Percentiles rank a stretch among this genome's conserved stretches.
These are phyloP conservation scores for Ceratopteris richardii DNA, from an alignment of 75 land plant species.

Conservation along the genomic window DNA sequence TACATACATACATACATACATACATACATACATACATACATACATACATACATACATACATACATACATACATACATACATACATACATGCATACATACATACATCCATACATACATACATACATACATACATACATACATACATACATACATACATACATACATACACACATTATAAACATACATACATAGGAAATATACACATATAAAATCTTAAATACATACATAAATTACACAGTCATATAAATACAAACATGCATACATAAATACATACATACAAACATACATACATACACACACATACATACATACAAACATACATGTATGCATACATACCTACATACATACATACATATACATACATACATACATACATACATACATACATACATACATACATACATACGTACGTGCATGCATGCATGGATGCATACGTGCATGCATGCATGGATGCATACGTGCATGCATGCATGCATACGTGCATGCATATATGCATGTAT, in stretches of 20 bases:
- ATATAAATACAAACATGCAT: background rate
- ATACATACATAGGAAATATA: background rate
- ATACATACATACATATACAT: no score
- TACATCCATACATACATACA: no score
- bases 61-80: no score
- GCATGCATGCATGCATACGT: background rate
- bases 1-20: no score
- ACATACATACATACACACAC: background rate
- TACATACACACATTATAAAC: background rate
- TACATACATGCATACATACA: no score
- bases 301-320: background rate
- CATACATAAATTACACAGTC: background rate
- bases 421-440: no score
- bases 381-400: slow-evolving; percentile 2
- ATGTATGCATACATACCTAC: no score
- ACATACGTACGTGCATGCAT: no score
- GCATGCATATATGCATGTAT: background rate
- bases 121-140: background rate
- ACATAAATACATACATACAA: no score
- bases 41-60: no score
- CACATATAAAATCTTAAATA: background rate
- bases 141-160: background rate
- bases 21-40: no score
- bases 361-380: background rate
- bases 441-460: background rate